Evolutionary conservation across 2,329 filamentous ascomycete genomes (phyloP), one percentile per base, ranked within the genome.

Genomic region (Cucurbitaria berberidis): DNA sequence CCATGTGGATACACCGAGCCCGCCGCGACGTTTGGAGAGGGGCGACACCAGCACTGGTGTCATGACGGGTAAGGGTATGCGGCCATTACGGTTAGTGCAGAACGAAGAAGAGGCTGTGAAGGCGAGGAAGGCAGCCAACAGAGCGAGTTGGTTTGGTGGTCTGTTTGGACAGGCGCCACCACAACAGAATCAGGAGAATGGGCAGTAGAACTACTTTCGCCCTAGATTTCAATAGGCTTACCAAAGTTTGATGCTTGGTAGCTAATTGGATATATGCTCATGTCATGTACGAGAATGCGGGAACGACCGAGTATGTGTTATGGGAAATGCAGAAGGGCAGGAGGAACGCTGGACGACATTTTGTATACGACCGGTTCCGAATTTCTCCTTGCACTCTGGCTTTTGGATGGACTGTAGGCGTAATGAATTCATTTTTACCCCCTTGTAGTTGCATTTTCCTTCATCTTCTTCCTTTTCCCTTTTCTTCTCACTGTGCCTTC

Each of bases 71-170:
- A 80, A 87, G 68, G 95, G 95, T 76, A 87, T 96, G 53, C 84
- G 93, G 30, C 93, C 93, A 6, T 79, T 99, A 60, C 84, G 93
- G 15, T 82, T 99, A 26, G 92, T 98, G 41, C 90, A 95, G 76
- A 91, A 96, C 51, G 77, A 78, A 18, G 73, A 74, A 21, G 69
- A 73, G 36, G 70, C 69, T 2, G 69, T 68, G 39, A 66, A 69
- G 47, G 75, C 74, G 7, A 67, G 72, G 48, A 80, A 79, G 53
- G 72, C 73, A 30, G 77, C 74, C 11, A 81, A 81, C 55, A 63
- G 80, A 18, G 71, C 65, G 10, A 79, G 75, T 53, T 81, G 80
- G 79, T 78, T 81, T 22, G 65, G 68, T 7, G 77, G 78, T 3
- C 77, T 78, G 63, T 80, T 81, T 62, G 66, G 70, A 8, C 62